These are phyloP conservation scores for Abrus precatorius DNA, from an alignment of 306 rosid genomes.

Conservation along the genomic window DNA sequence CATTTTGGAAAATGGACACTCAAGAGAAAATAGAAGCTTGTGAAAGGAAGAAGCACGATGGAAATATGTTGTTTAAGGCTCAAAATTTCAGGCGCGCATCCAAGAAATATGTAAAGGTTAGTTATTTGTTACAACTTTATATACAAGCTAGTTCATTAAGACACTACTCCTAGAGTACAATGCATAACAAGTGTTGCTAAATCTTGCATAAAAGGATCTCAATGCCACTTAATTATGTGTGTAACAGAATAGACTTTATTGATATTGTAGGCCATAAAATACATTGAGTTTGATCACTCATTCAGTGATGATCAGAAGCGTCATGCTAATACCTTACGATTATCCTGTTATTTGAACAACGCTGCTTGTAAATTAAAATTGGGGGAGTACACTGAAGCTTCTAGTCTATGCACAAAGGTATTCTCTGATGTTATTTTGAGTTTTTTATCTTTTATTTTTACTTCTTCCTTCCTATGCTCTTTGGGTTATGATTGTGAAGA, in stretches of 20 bases:
- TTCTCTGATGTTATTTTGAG: background rate
- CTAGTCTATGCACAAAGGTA: slow-evolving; percentile 68
- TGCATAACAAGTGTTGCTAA: background rate
- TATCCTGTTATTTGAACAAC: slow-evolving; percentile 68
- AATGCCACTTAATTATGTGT: background rate
- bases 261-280: slow-evolving; percentile 61
- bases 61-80: slow-evolving; percentile 64
- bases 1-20: slow-evolving; percentile 71
- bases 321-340: slow-evolving; percentile 49
- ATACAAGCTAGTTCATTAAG: background rate
- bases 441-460: background rate
- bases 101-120: slow-evolving; percentile 66
- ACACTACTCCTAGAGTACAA: background rate
- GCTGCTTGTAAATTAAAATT: slow-evolving; percentile 75
- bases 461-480: background rate
- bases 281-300: slow-evolving; percentile 66
- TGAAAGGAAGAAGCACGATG: slow-evolving; percentile 68
- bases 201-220: background rate
- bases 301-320: slow-evolving; percentile 63
- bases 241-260: slow-evolving; percentile 8
- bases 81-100: slow-evolving; percentile 62
- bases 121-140: slow-evolving; percentile 11
- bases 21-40: slow-evolving; percentile 71
- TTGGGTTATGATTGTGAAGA: background rate
- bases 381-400: slow-evolving; percentile 61